Percentiles rank a stretch among this genome's conserved stretches.
Evolutionary conservation across 768 basidiomycete species (phyloP).

Genomic region (Dendrothele bispora): DNA sequence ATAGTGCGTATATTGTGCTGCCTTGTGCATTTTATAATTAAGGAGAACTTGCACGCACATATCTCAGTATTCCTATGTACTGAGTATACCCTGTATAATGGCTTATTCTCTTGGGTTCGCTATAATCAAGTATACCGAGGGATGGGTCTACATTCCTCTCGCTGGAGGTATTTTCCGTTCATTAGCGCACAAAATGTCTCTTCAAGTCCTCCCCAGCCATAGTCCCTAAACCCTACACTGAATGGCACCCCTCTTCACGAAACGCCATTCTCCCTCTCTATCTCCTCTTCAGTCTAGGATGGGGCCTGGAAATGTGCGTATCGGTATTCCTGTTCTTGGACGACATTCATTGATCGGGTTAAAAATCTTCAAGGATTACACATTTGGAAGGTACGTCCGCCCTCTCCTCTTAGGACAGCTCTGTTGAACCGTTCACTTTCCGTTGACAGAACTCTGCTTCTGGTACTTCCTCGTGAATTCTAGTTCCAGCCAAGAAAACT

Average conservation of each 20-base stretch:
- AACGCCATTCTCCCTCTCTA: slow-evolving; percentile 64
- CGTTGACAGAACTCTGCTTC: slow-evolving; percentile 70
- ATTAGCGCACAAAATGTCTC: not conserved
- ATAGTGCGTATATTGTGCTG: slow-evolving; percentile 60
- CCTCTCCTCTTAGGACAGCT: not conserved
- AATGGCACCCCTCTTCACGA: slow-evolving; percentile 51
- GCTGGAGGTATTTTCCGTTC: slow-evolving; percentile 49
- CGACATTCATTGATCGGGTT: not conserved
- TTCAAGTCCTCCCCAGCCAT: slow-evolving; percentile 1
- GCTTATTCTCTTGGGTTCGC: slow-evolving; percentile 64
- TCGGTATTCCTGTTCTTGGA: no score
- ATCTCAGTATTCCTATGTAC: slow-evolving; percentile 67
- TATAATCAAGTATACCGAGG: slow-evolving; percentile 73
- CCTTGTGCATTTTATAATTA: not conserved
- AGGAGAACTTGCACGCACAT: not conserved
- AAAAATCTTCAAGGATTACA: slow-evolving; percentile 51
- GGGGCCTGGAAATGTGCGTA: slow-evolving; percentile 75
- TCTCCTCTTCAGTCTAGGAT: slow-evolving; percentile 62
- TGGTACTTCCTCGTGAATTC: slow-evolving; percentile 83
- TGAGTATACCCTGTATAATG: slow-evolving; percentile 60
- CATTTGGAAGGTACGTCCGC: slow-evolving; percentile 68
- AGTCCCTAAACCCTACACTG: slow-evolving; percentile 54
- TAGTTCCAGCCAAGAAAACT: slow-evolving; percentile 60
- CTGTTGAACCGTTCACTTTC: not conserved
- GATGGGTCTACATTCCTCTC: slow-evolving; percentile 47